These are phyloP conservation scores for Xylariales sp. DNA, from an alignment of 2,329 filamentous ascomycete species.

Conservation along the genomic window DNA sequence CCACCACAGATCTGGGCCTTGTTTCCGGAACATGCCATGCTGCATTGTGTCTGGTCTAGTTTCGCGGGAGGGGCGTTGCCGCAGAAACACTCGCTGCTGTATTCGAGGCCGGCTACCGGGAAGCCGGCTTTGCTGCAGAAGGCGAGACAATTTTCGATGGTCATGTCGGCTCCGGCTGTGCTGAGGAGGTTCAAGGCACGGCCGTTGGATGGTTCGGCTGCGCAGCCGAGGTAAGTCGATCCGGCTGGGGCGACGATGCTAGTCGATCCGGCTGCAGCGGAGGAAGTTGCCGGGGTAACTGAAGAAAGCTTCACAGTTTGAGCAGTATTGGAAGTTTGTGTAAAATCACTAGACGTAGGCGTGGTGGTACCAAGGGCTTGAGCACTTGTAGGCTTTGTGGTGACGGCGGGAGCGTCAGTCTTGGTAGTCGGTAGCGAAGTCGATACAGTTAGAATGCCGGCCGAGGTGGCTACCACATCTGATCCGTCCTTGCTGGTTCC, in stretches of 20 bases:
- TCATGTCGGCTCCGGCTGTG: not conserved
- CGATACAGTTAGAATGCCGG: not conserved
- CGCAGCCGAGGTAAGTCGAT: conserved; percentile 1
- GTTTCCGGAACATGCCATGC: not conserved
- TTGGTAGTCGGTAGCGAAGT: not conserved
- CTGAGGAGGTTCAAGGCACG: not conserved
- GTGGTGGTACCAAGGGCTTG: no score
- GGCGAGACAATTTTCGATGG: not conserved
- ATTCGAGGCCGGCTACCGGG: not conserved
- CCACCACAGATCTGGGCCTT: conserved; percentile 1
- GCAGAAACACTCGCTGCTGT: conserved; percentile 7
- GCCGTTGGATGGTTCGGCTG: not conserved
- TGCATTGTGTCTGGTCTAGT: not conserved
- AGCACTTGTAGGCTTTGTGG: no score
- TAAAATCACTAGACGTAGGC: no score
- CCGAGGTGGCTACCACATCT: not conserved
- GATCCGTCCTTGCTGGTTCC: not conserved
- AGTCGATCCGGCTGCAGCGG: not conserved
- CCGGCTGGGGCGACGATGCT: not conserved
- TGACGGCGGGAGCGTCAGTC: no score
- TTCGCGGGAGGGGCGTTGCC: not conserved
- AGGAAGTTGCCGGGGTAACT: not conserved
- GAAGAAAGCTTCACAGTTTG: not conserved
- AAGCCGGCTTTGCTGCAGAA: not conserved
- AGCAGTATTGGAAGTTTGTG: no score